These are phyloP conservation scores for Candida qinlingensis DNA, from an alignment of 805 yeast species.

Conservation along the genomic window DNA sequence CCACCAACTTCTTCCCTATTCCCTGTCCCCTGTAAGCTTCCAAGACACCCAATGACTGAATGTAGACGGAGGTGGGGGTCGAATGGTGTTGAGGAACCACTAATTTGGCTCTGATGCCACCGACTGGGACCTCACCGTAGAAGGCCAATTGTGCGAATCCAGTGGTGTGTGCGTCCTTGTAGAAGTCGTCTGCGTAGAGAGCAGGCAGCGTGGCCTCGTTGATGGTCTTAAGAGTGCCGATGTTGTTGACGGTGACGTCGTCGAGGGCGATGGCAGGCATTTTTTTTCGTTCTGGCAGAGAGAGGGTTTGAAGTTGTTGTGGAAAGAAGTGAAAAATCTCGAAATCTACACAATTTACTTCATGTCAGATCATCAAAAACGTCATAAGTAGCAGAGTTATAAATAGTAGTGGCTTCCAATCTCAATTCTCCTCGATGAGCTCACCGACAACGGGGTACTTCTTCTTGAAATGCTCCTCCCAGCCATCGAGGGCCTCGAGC, in stretches of 20 bases:
- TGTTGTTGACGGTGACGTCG: constrained; percentile 54
- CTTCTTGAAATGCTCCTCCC: constrained; percentile 78
- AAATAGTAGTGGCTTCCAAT: not conserved
- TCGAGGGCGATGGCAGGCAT: constrained; percentile 41
- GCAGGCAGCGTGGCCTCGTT: constrained; percentile 48
- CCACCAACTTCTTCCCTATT: constrained; percentile 55
- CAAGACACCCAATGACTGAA: constrained; percentile 65
- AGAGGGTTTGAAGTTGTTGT: not conserved
- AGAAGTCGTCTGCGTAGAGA: constrained; percentile 46
- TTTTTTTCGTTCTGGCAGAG: not conserved
- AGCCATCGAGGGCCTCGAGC: constrained; percentile 62
- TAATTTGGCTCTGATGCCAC: constrained; percentile 57
- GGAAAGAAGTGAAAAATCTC: too few relatives aligned
- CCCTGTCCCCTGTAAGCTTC: constrained; percentile 56
- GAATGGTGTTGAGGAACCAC: constrained; percentile 39
- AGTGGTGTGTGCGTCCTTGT: constrained; percentile 40
- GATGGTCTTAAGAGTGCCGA: constrained; percentile 54
- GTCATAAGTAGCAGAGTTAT: too few relatives aligned
- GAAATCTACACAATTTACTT: not conserved
- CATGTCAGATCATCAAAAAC: not conserved
- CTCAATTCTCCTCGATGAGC: constrained; percentile 37
- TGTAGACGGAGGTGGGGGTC: constrained; percentile 51
- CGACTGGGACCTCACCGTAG: constrained; percentile 71
- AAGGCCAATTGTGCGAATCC: constrained; percentile 47
- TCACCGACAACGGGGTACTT: constrained; percentile 83